A percentile compares a stretch with the other conserved stretches of the same genome.
Evolutionary conservation across 2,329 filamentous ascomycete genomes (phyloP).

Genomic region (Mollisia scopiformis): DNA sequence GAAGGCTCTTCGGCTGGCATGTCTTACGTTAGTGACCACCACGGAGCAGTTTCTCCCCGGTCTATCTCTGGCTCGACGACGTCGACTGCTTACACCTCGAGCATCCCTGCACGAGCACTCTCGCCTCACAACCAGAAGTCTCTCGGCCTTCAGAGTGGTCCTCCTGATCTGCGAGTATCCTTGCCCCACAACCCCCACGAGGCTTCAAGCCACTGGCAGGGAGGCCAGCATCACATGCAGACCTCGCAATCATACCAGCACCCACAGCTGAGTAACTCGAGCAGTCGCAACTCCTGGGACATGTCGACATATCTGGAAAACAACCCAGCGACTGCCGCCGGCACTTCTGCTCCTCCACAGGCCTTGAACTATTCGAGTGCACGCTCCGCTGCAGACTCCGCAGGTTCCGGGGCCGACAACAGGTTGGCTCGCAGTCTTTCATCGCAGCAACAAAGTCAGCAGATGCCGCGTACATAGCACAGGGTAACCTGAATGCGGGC

Average conservation of each 20-base stretch:
- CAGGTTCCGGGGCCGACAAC: constrained; percentile 28
- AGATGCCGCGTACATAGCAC: constrained; percentile 34
- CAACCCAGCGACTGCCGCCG: constrained; percentile 31
- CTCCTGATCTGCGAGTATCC: constrained; percentile 34
- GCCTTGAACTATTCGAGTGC: constrained; percentile 26
- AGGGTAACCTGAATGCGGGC: not conserved
- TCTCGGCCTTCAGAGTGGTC: constrained; percentile 28
- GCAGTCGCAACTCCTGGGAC: constrained; percentile 35
- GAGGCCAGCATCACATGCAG: constrained; percentile 33
- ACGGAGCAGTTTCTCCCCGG: constrained; percentile 35
- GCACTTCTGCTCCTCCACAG: constrained; percentile 25
- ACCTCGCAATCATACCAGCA: constrained; percentile 24
- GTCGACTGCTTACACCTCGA: constrained; percentile 30
- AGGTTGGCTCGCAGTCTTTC: constrained; percentile 27
- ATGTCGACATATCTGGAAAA: constrained; percentile 37
- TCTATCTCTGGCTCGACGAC: constrained; percentile 35
- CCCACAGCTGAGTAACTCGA: constrained; percentile 24
- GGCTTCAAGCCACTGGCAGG: constrained; percentile 31
- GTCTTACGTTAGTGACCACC: constrained; percentile 34
- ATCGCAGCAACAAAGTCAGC: constrained; percentile 34
- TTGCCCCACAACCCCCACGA: constrained; percentile 32
- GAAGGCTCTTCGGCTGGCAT: constrained; percentile 32
- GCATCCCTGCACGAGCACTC: constrained; percentile 29
- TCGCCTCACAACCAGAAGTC: constrained; percentile 34
- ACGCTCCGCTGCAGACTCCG: constrained; percentile 29